phyloP scores from a whole-genome alignment of 2,329 filamentous ascomycete species.

The Dissoconium aciculare region DNA sequence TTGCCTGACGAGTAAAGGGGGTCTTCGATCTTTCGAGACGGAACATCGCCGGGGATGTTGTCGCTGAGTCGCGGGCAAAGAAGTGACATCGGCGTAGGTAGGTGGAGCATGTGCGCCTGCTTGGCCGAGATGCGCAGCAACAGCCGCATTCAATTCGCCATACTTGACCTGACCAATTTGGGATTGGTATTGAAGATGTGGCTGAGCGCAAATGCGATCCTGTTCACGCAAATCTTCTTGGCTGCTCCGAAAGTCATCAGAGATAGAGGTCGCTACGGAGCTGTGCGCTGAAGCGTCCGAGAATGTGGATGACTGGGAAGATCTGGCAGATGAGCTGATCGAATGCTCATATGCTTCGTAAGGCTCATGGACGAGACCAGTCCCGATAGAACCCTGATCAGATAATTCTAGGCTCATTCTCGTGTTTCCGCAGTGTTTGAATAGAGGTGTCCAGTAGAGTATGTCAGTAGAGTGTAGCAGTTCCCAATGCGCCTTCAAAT shows the following conservation, averaged over 20 bases:
- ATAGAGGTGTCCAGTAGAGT: slow-evolving; percentile 18
- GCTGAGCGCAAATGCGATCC: slow-evolving; percentile 13
- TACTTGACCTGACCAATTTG: slow-evolving; percentile 6
- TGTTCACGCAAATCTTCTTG: slow-evolving; percentile 19
- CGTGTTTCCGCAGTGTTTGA: slow-evolving; percentile 7
- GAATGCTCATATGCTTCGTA: slow-evolving; percentile 49
- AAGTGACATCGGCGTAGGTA: slow-evolving; percentile 25
- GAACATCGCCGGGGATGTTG: slow-evolving; percentile 46
- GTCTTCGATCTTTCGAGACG: slow-evolving; percentile 42
- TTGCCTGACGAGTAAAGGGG: slow-evolving; percentile 69
- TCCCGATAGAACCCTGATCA: slow-evolving; percentile 13
- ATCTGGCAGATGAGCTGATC: slow-evolving; percentile 59
- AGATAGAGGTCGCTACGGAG: slow-evolving; percentile 44
- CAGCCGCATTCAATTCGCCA: slow-evolving; percentile 3
- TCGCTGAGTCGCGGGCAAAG: slow-evolving; percentile 46
- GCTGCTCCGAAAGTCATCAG: slow-evolving; percentile 41
- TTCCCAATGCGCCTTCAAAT: slow-evolving; percentile 19
- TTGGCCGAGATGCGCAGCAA: slow-evolving; percentile 1
- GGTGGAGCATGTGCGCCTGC: slow-evolving; percentile 5
- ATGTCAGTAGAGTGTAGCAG: slow-evolving; percentile 11
- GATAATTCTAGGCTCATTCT: slow-evolving; percentile 17
- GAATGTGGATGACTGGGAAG: slow-evolving; percentile 63
- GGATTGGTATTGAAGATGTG: slow-evolving; percentile 9
- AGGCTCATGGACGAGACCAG: slow-evolving; percentile 24
- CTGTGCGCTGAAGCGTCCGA: slow-evolving; percentile 41